Base-by-base conservation (phyloP, 2,329 filamentous ascomycete genomes). In the Didymella pinodella region DNA sequence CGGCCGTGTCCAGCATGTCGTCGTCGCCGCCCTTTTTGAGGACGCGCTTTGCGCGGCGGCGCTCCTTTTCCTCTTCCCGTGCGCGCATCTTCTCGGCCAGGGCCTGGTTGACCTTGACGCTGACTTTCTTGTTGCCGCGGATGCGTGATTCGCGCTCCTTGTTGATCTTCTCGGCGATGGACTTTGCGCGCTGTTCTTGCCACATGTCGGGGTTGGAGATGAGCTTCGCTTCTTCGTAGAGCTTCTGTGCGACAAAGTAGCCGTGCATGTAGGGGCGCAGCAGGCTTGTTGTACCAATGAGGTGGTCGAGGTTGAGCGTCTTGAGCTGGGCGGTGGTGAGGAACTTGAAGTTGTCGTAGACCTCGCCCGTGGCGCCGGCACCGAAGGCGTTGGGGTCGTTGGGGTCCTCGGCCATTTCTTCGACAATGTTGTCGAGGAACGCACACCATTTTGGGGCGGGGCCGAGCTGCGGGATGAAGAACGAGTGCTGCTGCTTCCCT, bases 311-410 rank as follows among this genome's bases (percentile, higher is more conserved):
- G 75, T 92, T 96, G 65, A 99, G 85, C 34, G 89, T 87, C 69
- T 91, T 90, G 52, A 99, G 84, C 76, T 99, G 93, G 43, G 91
- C 88, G 61, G 92, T 78, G 2, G 94, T 97, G 73, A 99, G 83
- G 86, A 99, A 99, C 80, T 98, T 99, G 86, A 94, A 98, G 79
- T 99, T 98, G 79, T 99, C 95, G 82, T 99, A 99, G 10, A 95
- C 92, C 68, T 95, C 89, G 29, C 89, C 90, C 59, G 83, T 84
- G 29, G 84, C 82, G 73, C 90, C 68, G n/a, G 77, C 72, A 41
- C 77, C 78, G 67, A 79, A 84, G 2, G 81, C 79, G 56, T 85
- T 84, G 5, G 87, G 88, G 69, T 90, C 87, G 68, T 87, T 85
- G 8, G 83, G 82, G 67, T 89, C 86, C 74, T 98, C 94, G 8